phyloP scores from a whole-genome alignment of 805 yeast genomes.

The Schizosaccharomyces cryophilus region DNA sequence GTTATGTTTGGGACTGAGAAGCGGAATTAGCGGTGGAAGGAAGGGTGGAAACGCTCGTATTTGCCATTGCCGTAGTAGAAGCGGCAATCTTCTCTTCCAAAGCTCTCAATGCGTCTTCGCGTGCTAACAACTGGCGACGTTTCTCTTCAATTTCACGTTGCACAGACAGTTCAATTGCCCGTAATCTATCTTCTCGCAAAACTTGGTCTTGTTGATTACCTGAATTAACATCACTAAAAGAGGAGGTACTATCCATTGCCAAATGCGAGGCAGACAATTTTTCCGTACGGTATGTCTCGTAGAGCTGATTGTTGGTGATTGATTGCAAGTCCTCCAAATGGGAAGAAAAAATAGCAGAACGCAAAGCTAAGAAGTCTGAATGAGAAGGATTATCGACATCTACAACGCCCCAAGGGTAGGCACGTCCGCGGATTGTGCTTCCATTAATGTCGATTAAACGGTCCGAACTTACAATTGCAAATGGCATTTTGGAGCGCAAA shows the following conservation, averaged over 20 bases:
- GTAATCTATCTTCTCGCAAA: neutral
- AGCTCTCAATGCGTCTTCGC: neutral
- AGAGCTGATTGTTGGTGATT: conserved; percentile 10
- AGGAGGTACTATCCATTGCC: neutral
- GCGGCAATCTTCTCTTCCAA: neutral
- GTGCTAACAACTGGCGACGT: conserved; percentile 1
- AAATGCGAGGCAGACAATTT: conserved; percentile 22
- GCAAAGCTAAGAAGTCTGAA: conserved; percentile 64
- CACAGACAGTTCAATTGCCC: conserved; percentile 2
- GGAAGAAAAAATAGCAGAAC: neutral
- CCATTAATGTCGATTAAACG: conserved; percentile 14
- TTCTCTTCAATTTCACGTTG: conserved; percentile 1
- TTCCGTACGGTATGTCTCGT: conserved; percentile 62
- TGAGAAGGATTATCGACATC: conserved; percentile 72
- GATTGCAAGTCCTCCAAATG: neutral
- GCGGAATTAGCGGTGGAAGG: neutral
- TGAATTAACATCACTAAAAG: neutral
- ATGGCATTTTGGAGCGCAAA: conserved; percentile 30
- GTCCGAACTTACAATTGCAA: conserved; percentile 33
- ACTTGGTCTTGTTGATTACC: neutral
- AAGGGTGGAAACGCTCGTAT: neutral
- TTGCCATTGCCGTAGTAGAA: neutral
- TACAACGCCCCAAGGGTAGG: conserved; percentile 93
- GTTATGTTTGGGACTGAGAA: neutral
- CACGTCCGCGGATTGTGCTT: conserved; percentile 43